These are phyloP conservation scores for Stephanocyclus meneghinianus DNA, from an alignment of 352 stramenopile species.

Conservation along the genomic window DNA sequence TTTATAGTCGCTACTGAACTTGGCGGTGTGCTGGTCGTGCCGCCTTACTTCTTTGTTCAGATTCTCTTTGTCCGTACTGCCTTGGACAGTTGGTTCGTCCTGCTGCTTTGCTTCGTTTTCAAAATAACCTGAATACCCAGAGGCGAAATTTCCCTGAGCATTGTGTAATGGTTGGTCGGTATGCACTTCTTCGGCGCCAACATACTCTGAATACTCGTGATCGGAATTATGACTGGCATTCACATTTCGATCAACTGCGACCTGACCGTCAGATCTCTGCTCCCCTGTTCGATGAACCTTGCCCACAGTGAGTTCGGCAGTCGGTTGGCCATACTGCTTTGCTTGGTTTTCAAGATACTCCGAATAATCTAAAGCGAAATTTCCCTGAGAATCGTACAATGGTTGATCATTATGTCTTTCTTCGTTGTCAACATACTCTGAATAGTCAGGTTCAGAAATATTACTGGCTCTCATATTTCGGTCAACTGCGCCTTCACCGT, in stretches of 20 bases:
- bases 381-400: neutral
- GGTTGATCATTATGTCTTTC: neutral
- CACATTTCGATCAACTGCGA: no score
- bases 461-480: no score
- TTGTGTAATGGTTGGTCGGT: no score
- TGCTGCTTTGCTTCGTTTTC: neutral
- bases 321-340: neutral
- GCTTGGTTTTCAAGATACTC: neutral
- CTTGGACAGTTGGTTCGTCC: neutral
- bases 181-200: no score
- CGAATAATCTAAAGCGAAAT: conserved; percentile 1
- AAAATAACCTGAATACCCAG: neutral
- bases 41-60: neutral
- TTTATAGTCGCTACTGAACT: neutral
- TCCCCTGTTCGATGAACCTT: neutral
- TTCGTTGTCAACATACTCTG: no score
- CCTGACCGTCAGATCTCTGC: no score
- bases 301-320: neutral
- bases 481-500: no score
- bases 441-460: no score
- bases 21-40: no score
- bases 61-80: neutral
- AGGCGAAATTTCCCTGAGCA: neutral
- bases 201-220: no score
- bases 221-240: no score